Percentiles rank a stretch among this genome's conserved stretches.
Conservation (phyloP, 371 early-diverging fungal genomes). For the Circinella umbellata region DNA sequence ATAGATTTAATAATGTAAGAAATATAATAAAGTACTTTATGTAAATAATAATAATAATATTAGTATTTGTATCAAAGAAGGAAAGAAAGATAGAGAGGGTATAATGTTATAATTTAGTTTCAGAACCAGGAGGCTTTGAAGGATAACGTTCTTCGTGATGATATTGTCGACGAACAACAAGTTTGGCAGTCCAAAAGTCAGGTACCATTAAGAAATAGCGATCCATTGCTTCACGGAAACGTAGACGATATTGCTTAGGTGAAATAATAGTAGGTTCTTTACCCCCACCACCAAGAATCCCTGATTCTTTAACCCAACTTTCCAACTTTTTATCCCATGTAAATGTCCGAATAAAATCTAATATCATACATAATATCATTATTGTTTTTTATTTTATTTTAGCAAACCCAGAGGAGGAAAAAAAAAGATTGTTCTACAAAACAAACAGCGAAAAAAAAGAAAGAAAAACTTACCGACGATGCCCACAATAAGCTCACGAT, state of each 20-base stretch:
- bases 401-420: too few species aligned
- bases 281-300: constrained; percentile 85
- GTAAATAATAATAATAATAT: too few species aligned
- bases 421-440: too few species aligned
- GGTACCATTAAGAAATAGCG: constrained; percentile 85
- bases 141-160: constrained; percentile 3
- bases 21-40: too few species aligned
- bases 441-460: too few species aligned
- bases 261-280: constrained; percentile 95
- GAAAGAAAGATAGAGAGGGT: too few species aligned
- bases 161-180: constrained; percentile 9
- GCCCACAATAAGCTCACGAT: constrained; percentile 89
- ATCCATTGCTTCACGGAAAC: constrained; percentile 95
- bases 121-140: background rate
- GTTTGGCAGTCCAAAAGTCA: constrained; percentile 55
- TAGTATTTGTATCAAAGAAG: too few species aligned
- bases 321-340: constrained; percentile 99
- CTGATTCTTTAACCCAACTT: constrained; percentile 94
- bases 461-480: constrained; percentile 76
- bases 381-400: background rate
- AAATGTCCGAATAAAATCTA: constrained; percentile 95
- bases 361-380: background rate
- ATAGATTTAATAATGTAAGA: too few species aligned
- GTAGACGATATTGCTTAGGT: constrained; percentile 89
- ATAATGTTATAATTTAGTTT: too few species aligned